phyloP scores from a whole-genome alignment of 495 filamentous ascomycete species.

The Penicillium egyptiacum region DNA sequence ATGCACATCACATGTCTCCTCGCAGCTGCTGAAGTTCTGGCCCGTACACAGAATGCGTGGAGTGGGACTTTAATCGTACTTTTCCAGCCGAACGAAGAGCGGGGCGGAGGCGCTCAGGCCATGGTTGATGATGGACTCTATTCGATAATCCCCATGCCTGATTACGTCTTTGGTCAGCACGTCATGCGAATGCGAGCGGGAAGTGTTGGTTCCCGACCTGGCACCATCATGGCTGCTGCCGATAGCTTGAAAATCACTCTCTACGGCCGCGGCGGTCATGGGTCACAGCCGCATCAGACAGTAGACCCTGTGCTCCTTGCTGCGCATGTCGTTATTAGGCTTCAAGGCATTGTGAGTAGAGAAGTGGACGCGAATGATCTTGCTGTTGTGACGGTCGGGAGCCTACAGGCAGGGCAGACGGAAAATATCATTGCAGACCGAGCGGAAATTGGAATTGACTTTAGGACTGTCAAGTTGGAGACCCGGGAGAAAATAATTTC shows the following conservation, averaged over 20 bases:
- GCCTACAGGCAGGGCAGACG: slow-evolving; percentile 50
- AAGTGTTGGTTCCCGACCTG: slow-evolving; percentile 36
- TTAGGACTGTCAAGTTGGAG: slow-evolving; percentile 43
- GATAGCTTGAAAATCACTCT: slow-evolving; percentile 54
- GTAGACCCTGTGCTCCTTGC: slow-evolving; percentile 55
- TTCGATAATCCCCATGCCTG: slow-evolving; percentile 47
- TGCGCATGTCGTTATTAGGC: slow-evolving; percentile 45
- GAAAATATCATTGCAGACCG: slow-evolving; percentile 55
- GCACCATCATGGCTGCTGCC: slow-evolving; percentile 47
- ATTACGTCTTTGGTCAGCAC: slow-evolving; percentile 53
- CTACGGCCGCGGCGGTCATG: slow-evolving; percentile 54
- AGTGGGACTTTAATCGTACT: slow-evolving; percentile 52
- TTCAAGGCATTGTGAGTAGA: slow-evolving; percentile 53
- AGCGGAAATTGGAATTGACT: slow-evolving; percentile 49
- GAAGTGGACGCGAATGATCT: slow-evolving; percentile 50
- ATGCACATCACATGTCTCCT: slow-evolving; percentile 58
- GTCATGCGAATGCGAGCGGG: slow-evolving; percentile 51
- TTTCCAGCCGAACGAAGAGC: slow-evolving; percentile 57
- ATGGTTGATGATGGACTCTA: slow-evolving; percentile 58
- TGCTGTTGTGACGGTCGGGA: slow-evolving; percentile 53
- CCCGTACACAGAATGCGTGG: slow-evolving; percentile 36
- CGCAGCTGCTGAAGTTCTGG: slow-evolving; percentile 47
- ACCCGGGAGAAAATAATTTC: slow-evolving; percentile 41
- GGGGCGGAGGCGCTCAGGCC: slow-evolving; percentile 50
- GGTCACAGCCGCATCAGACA: slow-evolving; percentile 49